Base-by-base conservation (phyloP, 1,284 basidiomycete genomes). In the Polyporus tsugae region DNA sequence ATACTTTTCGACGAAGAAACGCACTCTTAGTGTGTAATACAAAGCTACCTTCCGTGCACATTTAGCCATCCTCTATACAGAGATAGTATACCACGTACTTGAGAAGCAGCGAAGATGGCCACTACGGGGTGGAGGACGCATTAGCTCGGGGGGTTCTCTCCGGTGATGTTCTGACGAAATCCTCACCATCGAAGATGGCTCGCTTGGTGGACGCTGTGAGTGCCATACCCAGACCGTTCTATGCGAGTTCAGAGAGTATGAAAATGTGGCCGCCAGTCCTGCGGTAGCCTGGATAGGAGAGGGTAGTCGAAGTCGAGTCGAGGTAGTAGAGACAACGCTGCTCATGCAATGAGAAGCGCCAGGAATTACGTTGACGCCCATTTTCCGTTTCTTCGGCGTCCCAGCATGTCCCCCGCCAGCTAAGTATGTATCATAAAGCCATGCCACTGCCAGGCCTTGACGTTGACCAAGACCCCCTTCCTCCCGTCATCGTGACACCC, bases 81-180 rank as follows among this genome's bases (percentile, higher is more conserved):
- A 39, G 29, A 22, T 13, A 25, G 1, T 5, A 29, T 38, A 13
- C 72, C 39, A 86, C 85, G 70, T 80, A 88, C 89, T 80, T 90
- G 89, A 17, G 88, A 85, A n/a, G 87, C 88, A 52, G 87, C 82
- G 66, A 91, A 86, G 61, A 91, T 78, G 17, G 87, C 87, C 65
- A 89, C 90, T 91, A 68, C 1, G 25, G 25, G 53, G 15, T 11
- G 19, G n/a, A 29, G 22, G 49, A 19, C 22, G 15, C 22, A 22
- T 62, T 17, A 62, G 61, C 6, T 4, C 10, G 17, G 29, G 36
- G 7, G 19, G 2, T 5, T 19, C 4, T 42, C 13, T 57, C 9
- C 2, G n/a, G 25, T 55, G 35, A 7, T 38, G 19, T 25, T 15
- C 4, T 36, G 19, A 38, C 33, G 44, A 49, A 25, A 7, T 38